Base-by-base conservation (phyloP, 2,329 filamentous ascomycete species). In the Cytospora paraplurivora region DNA sequence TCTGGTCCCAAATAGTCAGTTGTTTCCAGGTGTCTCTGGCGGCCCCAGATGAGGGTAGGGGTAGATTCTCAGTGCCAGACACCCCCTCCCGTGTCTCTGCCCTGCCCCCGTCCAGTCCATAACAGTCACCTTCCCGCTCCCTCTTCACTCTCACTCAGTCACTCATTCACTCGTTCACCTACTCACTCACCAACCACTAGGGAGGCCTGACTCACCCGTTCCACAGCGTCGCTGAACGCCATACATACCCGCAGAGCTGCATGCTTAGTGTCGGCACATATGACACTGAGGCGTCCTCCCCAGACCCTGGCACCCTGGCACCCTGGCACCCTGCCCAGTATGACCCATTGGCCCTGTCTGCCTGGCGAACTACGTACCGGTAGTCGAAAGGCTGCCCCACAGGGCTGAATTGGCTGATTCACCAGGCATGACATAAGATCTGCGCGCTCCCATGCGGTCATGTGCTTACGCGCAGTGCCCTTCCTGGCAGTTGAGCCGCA, bases 371-470 rank as follows among this genome's bases (percentile, higher is more conserved):
- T 61, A 61, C 38, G 19, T 38, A 13, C 51, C 34, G 13, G 32
- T 32, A 35, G 2, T 19, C 10, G 6, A 10, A 21, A 4, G 44
- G 44, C 12, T 21, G 37, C 27, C 38, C 49, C 51, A 55, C 49
- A 61, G 55, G 59, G 59, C 59, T 61, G 59, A 61, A 37, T 61
- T 17, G 59, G 59, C 59, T 61, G 59, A 61, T 35, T 61, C 27
- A 54, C 35, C n/a, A 21, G 21, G 17, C 58, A 15, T 27, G 11
- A 50, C 8, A 19, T 15, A 12, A 12, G 27, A 33, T 37, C 19
- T 35, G 50, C 37, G n/a, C 35, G 33, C n/a, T 37, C n/a, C n/a
- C 7, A 32, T 60, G 58, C 50, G 11, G 53, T 47, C 37, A 33
- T 41, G 13, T 47, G 35, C 19, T n/a, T 33, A 49, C 19, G 44